These are phyloP conservation scores for Solanum chaucha DNA, from an alignment of 257 asterid genomes.

Conservation along the genomic window DNA sequence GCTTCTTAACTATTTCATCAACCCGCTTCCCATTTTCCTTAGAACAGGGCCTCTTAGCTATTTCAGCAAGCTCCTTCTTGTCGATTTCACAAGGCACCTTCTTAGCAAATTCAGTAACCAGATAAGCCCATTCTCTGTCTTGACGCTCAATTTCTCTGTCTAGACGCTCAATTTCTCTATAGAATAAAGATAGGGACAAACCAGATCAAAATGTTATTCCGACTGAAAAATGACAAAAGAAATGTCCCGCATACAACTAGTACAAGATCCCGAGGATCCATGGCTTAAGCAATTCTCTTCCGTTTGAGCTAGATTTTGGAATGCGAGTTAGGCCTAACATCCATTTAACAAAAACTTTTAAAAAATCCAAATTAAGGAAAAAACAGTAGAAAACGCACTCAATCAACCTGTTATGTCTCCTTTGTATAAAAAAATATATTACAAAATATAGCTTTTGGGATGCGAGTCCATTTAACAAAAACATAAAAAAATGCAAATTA, in stretches of 20 bases:
- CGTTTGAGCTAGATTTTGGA: background rate
- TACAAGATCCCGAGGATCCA: background rate
- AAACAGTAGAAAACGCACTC: background rate
- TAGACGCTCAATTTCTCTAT: background rate
- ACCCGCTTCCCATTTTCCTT: background rate
- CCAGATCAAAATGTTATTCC: background rate
- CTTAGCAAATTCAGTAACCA: too few relatives aligned
- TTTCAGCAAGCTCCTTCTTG: background rate
- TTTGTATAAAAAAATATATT: too few relatives aligned
- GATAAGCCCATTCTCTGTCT: background rate
- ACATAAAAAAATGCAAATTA: too few relatives aligned
- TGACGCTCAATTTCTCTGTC: background rate
- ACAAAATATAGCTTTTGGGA: too few relatives aligned
- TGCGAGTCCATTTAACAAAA: background rate
- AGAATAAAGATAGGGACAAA: background rate
- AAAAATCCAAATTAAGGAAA: background rate
- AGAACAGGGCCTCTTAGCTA: background rate
- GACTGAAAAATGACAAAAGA: background rate
- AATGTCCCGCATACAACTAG: background rate
- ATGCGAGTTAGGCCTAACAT: background rate
- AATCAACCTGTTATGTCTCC: background rate
- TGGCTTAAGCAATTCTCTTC: background rate
- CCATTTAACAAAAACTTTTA: background rate
- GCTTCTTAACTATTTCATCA: background rate
- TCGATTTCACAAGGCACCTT: too few relatives aligned